Base-by-base conservation (phyloP, 2,329 filamentous ascomycete species). In the Phaeosphaeria sp. region DNA sequence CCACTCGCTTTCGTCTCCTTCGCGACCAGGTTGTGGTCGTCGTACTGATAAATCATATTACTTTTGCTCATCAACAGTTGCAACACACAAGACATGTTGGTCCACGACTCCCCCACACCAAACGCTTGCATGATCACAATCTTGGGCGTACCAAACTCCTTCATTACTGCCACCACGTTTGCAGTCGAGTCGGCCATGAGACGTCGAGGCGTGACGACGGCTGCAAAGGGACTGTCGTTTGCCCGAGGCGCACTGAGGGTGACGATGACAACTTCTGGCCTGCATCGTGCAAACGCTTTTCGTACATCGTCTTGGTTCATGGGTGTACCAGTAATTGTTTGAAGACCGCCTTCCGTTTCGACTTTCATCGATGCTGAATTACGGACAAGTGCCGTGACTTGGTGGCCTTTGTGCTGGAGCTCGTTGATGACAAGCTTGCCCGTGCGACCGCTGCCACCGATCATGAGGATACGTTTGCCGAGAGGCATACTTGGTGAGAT, bases 121-220 rank as follows among this genome's bases (percentile, higher is more conserved):
- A 83, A 80, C 1, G 82, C 79, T 13, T 81, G 83, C 71, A 86
- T 79, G 48, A 83, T 74, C 23, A 86, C 76, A 1, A 85, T 63
- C 51, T 82, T 84, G 7, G 47, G 59, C 50, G 77, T 72, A 0
- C 68, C 68, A 48, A 73, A 72, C 18, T 73, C 68, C 50, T 77
- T 71, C 77, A 81, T 81, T 3, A 67, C 72, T 0, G 70, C 59
- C 13, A 80, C 61, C 2, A 79, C 62, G 46, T 80, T 78, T 21
- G 66, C 67, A 17, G 79, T 74, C 17, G 78, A 74, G 54, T 81
- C 77, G 1, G 79, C 77, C 76, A 86, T 82, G n/a, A 85, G 72
- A 2, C 79, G 74, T 0, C 75, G 74, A 0, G 82, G 79, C 0
- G 78, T 75, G 17, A 80, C 76, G 1, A 79, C 72, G 2, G 78